Percentiles rank a stretch among this genome's conserved stretches.
phyloP scores from a whole-genome alignment of 208 protist genomes.

The Wallacemonas sp. region DNA sequence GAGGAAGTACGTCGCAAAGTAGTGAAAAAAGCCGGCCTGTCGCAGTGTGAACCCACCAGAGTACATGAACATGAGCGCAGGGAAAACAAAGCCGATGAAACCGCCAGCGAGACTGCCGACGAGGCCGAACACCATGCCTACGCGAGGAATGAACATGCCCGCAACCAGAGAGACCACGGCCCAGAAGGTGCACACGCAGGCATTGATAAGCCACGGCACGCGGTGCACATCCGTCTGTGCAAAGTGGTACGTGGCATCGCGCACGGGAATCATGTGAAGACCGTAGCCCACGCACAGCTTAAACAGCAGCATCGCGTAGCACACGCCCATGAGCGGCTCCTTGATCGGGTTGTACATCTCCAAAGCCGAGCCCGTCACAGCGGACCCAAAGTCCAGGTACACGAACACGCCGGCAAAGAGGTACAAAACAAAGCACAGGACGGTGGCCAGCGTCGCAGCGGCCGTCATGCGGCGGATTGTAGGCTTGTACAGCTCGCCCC shows the following conservation, averaged over 20 bases:
- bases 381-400: constrained; percentile 72
- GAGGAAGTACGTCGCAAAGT: constrained; percentile 55
- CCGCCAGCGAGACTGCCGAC: constrained; percentile 66
- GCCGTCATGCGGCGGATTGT: constrained; percentile 53
- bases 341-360: constrained; percentile 59
- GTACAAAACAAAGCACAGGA: constrained; percentile 64
- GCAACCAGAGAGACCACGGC: constrained; percentile 39
- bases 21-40: constrained; percentile 47
- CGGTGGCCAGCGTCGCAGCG: constrained; percentile 33
- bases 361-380: constrained; percentile 47
- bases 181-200: constrained; percentile 33
- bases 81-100: constrained; percentile 76
- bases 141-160: constrained; percentile 72
- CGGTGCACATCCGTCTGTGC: constrained; percentile 32
- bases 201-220: constrained; percentile 55
- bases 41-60: constrained; percentile 40
- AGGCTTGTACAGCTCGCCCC: constrained; percentile 59
- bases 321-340: constrained; percentile 48
- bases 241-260: constrained; percentile 67
- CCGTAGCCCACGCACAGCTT: constrained; percentile 74
- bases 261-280: constrained; percentile 62
- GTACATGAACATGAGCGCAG: constrained; percentile 75
- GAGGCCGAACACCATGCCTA: constrained; percentile 72
- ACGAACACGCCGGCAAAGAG: constrained; percentile 78
- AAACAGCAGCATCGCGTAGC: constrained; percentile 60